A percentile compares a stretch with the other conserved stretches of the same genome.
These are phyloP conservation scores for Hibiscus syriacus DNA, from an alignment of 345 rosid genomes.

Conservation along the genomic window DNA sequence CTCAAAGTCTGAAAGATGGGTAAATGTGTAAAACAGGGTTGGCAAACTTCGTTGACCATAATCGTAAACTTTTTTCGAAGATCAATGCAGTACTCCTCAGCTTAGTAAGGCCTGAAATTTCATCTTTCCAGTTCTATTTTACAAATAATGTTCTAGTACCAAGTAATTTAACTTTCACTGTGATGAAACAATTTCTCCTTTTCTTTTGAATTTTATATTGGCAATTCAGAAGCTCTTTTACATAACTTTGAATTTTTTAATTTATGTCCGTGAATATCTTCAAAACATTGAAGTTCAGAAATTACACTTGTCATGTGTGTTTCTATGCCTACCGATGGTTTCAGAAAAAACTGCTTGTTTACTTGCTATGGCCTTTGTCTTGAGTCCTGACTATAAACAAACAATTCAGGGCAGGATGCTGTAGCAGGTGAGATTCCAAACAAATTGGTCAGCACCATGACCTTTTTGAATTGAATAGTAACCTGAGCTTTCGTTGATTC, in stretches of 20 bases:
- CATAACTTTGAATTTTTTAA: neutral
- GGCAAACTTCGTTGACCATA: conserved; percentile 59
- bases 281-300: neutral
- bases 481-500: too few species aligned
- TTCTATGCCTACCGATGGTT: neutral
- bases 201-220: neutral
- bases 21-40: conserved; percentile 42
- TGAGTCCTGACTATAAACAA: neutral
- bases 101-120: conserved; percentile 42
- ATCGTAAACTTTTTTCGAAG: conserved; percentile 56
- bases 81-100: conserved; percentile 63
- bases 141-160: neutral
- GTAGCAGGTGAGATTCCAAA: neutral
- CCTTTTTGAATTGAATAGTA: too few species aligned
- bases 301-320: neutral
- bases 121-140: neutral
- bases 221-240: neutral
- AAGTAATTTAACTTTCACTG: neutral
- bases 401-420: neutral
- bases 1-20: conserved; percentile 2
- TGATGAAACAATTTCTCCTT: neutral
- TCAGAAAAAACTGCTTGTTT: neutral
- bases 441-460: too few species aligned
- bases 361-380: neutral
- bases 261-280: neutral